Evolutionary conservation across 805 yeast genomes (phyloP).

Genomic region (Candida odintsovae): DNA sequence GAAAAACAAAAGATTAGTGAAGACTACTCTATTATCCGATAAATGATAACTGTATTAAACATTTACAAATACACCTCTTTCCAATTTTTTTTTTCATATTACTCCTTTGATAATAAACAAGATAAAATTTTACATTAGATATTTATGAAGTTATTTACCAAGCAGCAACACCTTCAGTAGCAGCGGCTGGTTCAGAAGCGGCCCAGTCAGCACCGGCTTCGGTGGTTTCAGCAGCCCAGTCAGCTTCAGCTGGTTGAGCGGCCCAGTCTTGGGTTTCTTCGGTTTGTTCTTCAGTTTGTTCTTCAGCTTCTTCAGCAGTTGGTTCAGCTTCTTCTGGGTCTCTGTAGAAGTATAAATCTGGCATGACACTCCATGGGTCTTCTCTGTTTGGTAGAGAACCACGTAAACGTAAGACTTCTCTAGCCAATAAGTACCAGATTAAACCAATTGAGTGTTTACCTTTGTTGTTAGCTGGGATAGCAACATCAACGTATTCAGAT

Average conservation of each 20-base stretch:
- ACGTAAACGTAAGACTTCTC: conserved; percentile 99
- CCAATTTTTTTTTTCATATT: background rate
- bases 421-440: conserved; percentile 98
- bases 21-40: background rate
- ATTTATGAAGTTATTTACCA: conserved; percentile 23
- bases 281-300: conserved; percentile 51
- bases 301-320: conserved; percentile 57
- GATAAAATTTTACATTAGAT: conserved; percentile 23
- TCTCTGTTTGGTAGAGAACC: conserved; percentile 96
- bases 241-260: conserved; percentile 60
- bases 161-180: conserved; percentile 24
- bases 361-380: conserved; percentile 98
- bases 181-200: conserved; percentile 31
- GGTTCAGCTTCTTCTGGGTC: conserved; percentile 98
- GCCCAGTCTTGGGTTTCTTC: conserved; percentile 71
- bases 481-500: conserved; percentile 97
- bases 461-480: conserved; percentile 99
- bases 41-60: background rate
- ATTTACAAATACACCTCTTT: background rate
- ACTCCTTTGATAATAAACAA: conserved; percentile 11
- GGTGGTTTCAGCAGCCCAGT: conserved; percentile 68
- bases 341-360: conserved; percentile 99
- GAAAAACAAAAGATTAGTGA: too few species aligned
- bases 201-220: conserved; percentile 66
- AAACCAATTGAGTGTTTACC: conserved; percentile 99